phyloP scores from a whole-genome alignment of 2,329 filamentous ascomycete genomes.

The Tolypocladium sp. region DNA sequence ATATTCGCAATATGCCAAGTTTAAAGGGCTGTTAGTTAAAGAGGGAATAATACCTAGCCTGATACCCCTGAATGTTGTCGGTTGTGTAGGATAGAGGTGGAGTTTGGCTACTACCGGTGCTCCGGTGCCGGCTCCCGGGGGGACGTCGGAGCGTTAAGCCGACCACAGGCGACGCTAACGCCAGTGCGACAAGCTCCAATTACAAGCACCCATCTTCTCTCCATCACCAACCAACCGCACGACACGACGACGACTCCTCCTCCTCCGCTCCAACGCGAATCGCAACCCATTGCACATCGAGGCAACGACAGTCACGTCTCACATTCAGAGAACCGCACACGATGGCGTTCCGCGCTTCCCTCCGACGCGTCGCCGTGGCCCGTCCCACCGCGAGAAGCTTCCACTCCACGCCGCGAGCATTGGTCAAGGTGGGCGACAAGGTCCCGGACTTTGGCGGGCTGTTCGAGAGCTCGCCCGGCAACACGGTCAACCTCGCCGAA shows the following conservation, averaged over 20 bases:
- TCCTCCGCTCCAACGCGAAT: background rate
- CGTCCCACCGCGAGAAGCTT: conserved; percentile 37
- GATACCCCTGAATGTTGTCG: background rate
- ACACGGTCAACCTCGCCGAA: conserved; percentile 78
- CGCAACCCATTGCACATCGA: background rate
- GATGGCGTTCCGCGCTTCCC: conserved; percentile 28
- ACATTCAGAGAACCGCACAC: background rate
- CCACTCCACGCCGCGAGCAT: conserved; percentile 51
- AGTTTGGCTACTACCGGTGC: background rate
- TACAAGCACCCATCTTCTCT: background rate
- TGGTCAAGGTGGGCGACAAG: conserved; percentile 70
- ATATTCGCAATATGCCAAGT: too few species aligned
- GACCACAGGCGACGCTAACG: background rate
- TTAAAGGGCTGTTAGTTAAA: too few species aligned
- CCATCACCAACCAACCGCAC: background rate
- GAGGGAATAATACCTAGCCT: background rate
- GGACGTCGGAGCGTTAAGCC: background rate
- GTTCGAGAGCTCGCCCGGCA: conserved; percentile 78
- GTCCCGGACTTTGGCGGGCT: conserved; percentile 71
- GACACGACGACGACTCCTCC: background rate
- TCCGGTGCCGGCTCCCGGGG: background rate
- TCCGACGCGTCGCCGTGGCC: conserved; percentile 22
- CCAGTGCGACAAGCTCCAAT: background rate
- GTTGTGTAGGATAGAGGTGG: background rate
- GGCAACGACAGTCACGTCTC: background rate